Evolutionary conservation across 169 alveolate genomes (phyloP), one percentile per base, ranked within the genome.

Genomic region (Plasmodium cynomolgi): DNA sequence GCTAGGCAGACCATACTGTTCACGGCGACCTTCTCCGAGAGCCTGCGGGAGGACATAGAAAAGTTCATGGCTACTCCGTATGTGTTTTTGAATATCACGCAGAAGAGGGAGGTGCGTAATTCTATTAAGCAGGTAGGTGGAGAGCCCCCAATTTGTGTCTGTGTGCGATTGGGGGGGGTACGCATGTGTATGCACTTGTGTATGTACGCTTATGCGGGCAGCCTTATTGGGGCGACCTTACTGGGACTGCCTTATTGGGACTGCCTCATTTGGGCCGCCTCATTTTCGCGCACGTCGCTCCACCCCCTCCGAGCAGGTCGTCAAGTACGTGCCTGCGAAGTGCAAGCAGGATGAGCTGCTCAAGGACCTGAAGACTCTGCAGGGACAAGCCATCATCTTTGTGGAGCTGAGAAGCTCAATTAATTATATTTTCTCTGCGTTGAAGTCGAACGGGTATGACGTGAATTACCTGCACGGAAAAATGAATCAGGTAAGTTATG

Each of bases 331-430:
- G 11, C 92, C 92, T 13, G 72, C 34, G 75, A 84, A 84, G 44
- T 72, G 84, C 9, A 84, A 84, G 54, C 71, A 72, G 68, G 75
- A 71, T 47, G 84, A 84, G 54, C 71, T 84, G 75, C 56, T 84
- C 56, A 33, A 71, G 58, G 92, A 84, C 26, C 44, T 84, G 33
- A 68, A 23, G 54, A 71, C 68, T n/a, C 75, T 84, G 54, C 82
- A 84, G 37, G 92, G 92, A 1, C 92, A 84, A 44, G 92, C 92
- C 50, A 84, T 84, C 75, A 72, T 84, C 41, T 84, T 84, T 84
- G 92, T 84, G 26, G 92, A 84, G 33, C 75, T 84, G 39, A 72
- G 92, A 26, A 71, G n/a, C 20, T 84, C 92, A 20, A 84, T 84
- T 20, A 84, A 84, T 72, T 33, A 84, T 50, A 44, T 84, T 41